Base-by-base conservation (phyloP, 768 basidiomycete genomes). In the Suillus brevipes region DNA sequence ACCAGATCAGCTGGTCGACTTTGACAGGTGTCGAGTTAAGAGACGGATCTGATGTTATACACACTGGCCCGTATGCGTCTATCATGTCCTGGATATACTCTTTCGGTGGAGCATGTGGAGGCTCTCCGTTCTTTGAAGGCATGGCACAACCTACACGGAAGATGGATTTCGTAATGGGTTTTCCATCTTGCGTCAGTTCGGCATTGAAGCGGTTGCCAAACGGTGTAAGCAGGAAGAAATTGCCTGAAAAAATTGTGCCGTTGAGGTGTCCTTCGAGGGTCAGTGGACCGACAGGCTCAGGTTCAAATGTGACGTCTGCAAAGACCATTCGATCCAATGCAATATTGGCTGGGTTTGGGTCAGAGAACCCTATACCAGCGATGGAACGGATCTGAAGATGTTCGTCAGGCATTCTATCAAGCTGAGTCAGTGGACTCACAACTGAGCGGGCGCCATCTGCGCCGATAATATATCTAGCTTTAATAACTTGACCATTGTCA, bases 221-320 rank as follows among this genome's bases (percentile, higher is more conserved):
- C 1, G 78, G 78, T 10, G 76, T 65, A 50, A 71, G 65, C 23
- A 81, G 60, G 67, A 78, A 73, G 52, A 79, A 69, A 58, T 70
- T 77, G 25, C 71, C 71, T 28, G 64, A 37, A 28, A 71, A 71
- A 45, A 73, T 52, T n/a, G 73, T 72, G 42, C 64, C 69, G 28
- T 20, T 60, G 25, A 62, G 66, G 37, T 74, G 67, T n/a, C 72
- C 64, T 2, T 64, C 66, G 14, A 31, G 14, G 31, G 16, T 40
- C 8, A 31, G 5, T 55, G 16, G n/a, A 20, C 31, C 56, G 12
- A 59, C 57, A 28, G 34, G 82, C 57, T 52, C 70, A 67, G 55
- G 76, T 69, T 73, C 60, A 66, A 85, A 78, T 0, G 72, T 77
- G 55, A 86, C 76, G 67, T 85, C 85, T 2, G 82, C 85, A 64